Base-by-base conservation (phyloP, 2,329 filamentous ascomycete species). In the Pseudomassariella vexata region DNA sequence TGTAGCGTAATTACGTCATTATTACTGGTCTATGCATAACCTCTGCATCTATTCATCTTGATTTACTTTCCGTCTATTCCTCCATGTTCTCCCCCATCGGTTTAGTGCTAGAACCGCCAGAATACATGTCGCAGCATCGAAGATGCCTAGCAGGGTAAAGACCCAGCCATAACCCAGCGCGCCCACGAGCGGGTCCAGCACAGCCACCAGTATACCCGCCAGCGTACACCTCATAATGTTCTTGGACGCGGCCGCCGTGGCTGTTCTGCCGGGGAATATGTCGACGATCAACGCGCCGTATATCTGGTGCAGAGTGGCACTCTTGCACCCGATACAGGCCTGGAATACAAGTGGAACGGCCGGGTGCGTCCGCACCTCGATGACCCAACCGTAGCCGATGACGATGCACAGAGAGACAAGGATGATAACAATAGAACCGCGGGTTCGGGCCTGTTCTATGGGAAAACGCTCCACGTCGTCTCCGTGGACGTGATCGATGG, bases 391-490 rank as follows among this genome's bases (percentile, higher is more conserved):
- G 29, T 48, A 53, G 8, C 43, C 50, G 3, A 44, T 28, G 4
- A 52, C 12, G 4, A 38, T 29, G 9, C 22, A 18, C 4, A 38
- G 31, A 2, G 32, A 41, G 3, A 48, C n/a, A 2, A 41, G 1
- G 9, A 49, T 21, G 2, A 47, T 34, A 5, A 29, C 22, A n/a
- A 34, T 28, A 7, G 29, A 39, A 11, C 32, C 31, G 22, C 42
- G 33, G 3, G 40, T 34, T 10, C 51, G 28, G 9, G 50, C 50
- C 12, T 36, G 16, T 31, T 57, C 53, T 22, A 56, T 50, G 4
- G 50, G 52, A 32, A 57, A 55, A 4, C 37, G 49, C 5, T 47
- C 45, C n/a, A 78, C 52, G 36, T 74, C 65, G 34, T 68, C 61
- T 11, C 65, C 56, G 26, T 61, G 59, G 28, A 58, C 64, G 38